Evolutionary conservation across 2,329 filamentous ascomycete genomes (phyloP).

Genomic region (Hymenoscyphus albidus): DNA sequence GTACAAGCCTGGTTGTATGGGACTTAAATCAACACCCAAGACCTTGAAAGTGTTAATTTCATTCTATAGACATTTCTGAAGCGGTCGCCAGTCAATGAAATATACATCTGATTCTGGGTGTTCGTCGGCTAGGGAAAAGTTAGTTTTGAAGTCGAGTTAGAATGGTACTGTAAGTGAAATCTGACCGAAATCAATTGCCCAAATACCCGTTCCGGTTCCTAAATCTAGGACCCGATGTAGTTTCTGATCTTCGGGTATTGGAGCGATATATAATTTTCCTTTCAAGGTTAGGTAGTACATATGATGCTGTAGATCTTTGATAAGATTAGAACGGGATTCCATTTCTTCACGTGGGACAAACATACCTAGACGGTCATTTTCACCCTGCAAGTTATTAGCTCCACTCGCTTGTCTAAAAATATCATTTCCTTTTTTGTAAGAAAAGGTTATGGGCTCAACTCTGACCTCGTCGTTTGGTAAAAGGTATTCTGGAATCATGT

Average conservation of each 20-base stretch:
- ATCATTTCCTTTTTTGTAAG: too few relatives aligned
- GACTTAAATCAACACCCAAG: slow-evolving; percentile 59
- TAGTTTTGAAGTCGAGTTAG: not conserved
- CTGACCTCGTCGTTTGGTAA: slow-evolving; percentile 24
- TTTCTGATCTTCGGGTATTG: slow-evolving; percentile 30
- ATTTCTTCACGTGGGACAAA: not conserved
- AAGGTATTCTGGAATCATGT: slow-evolving; percentile 24
- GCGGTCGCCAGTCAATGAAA: not conserved
- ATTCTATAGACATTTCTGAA: not conserved
- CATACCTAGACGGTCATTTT: slow-evolving; percentile 34
- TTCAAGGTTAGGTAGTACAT: slow-evolving; percentile 22
- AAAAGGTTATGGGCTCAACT: not conserved
- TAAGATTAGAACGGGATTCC: not conserved
- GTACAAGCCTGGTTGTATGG: slow-evolving; percentile 52
- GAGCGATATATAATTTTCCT: slow-evolving; percentile 21
- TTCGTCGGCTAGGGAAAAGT: slow-evolving; percentile 11
- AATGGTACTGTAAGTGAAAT: slow-evolving; percentile 7
- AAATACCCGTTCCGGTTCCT: slow-evolving; percentile 56
- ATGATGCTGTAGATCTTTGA: slow-evolving; percentile 25
- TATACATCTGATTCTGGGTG: slow-evolving; percentile 17
- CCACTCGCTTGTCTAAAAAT: not conserved
- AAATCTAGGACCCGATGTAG: slow-evolving; percentile 36
- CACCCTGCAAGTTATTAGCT: slow-evolving; percentile 25
- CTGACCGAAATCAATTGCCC: slow-evolving; percentile 54
- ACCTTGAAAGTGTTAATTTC: slow-evolving; percentile 28